Percentiles rank a stretch among this genome's conserved stretches.
Evolutionary conservation across 2,329 filamentous ascomycete genomes (phyloP).

Genomic region (Lomentospora prolificans): DNA sequence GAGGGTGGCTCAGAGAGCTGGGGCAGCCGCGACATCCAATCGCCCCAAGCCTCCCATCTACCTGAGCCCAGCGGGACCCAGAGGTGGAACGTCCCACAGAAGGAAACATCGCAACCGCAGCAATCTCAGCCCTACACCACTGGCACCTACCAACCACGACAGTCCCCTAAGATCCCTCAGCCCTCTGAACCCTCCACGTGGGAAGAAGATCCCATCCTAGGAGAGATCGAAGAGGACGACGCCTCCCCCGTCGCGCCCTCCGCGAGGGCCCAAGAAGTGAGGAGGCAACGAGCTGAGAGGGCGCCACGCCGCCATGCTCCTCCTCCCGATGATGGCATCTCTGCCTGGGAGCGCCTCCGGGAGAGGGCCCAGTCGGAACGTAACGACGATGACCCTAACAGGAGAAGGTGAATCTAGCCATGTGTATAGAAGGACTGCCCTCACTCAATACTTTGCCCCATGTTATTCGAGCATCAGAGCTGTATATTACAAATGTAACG

Average conservation of each 20-base stretch:
- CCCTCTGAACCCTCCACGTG: constrained; percentile 3
- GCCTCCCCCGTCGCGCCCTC: constrained; percentile 32
- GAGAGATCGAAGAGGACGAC: constrained; percentile 25
- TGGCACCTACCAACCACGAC: constrained; percentile 2
- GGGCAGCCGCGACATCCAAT: background rate
- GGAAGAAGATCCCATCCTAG: constrained; percentile 14
- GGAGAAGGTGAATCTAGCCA: background rate
- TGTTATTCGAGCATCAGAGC: background rate
- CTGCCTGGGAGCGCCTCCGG: constrained; percentile 5
- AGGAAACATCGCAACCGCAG: constrained; percentile 8
- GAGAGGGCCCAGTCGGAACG: background rate
- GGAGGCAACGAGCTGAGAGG: background rate
- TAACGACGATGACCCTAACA: constrained; percentile 6
- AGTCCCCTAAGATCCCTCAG: background rate
- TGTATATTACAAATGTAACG: background rate
- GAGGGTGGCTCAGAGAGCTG: background rate
- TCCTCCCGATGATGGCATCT: constrained; percentile 5
- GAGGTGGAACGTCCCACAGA: constrained; percentile 9
- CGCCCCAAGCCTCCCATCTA: background rate
- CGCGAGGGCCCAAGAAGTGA: constrained; percentile 14
- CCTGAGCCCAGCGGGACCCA: background rate
- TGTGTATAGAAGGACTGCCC: background rate
- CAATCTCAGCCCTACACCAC: constrained; percentile 12
- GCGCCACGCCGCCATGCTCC: background rate
- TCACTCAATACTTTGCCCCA: background rate